A percentile compares a stretch with the other conserved stretches of the same genome.
Evolutionary conservation across 169 alveolate genomes (phyloP).

Genomic region (Cryptosporidium sp.): DNA sequence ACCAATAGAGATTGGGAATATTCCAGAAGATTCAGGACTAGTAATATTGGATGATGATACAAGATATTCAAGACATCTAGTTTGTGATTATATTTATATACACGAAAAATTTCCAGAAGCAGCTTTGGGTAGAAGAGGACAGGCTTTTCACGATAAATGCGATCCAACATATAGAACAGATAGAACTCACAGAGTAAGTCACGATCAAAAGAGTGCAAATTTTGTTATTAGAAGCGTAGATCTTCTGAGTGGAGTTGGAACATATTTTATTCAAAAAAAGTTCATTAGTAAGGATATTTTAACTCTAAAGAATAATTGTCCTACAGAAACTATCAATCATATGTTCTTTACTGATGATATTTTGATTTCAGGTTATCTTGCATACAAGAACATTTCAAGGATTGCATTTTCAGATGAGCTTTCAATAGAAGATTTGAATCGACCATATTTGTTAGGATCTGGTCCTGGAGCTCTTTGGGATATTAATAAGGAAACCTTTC

Average conservation of each 20-base stretch:
- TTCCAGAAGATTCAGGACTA: constrained; percentile 66
- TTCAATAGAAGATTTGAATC: constrained; percentile 11
- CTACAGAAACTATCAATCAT: constrained; percentile 54
- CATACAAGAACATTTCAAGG: constrained; percentile 69
- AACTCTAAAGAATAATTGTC: constrained; percentile 64
- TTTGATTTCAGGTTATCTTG: constrained; percentile 73
- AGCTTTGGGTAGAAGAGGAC: constrained; percentile 76
- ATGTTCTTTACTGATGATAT: constrained; percentile 71
- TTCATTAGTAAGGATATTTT: constrained; percentile 46
- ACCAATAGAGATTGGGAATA: constrained; percentile 51
- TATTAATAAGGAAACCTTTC: constrained; percentile 52
- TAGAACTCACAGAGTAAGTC: constrained; percentile 58
- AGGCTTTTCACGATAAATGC: constrained; percentile 69
- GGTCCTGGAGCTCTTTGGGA: constrained; percentile 77
- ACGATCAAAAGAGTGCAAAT: constrained; percentile 68
- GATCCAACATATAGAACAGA: constrained; percentile 76
- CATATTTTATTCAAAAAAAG: constrained; percentile 67
- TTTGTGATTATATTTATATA: constrained; percentile 70
- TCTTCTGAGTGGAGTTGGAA: constrained; percentile 75
- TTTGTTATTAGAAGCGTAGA: constrained; percentile 63
- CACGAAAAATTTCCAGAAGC: constrained; percentile 72
- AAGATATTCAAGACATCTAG: constrained; percentile 66
- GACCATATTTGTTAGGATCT: constrained; percentile 73
- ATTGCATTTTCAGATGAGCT: constrained; percentile 58
- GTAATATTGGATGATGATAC: constrained; percentile 75